These are phyloP conservation scores for Penicillium flavigenum DNA, from an alignment of 495 filamentous ascomycete genomes.

Conservation along the genomic window DNA sequence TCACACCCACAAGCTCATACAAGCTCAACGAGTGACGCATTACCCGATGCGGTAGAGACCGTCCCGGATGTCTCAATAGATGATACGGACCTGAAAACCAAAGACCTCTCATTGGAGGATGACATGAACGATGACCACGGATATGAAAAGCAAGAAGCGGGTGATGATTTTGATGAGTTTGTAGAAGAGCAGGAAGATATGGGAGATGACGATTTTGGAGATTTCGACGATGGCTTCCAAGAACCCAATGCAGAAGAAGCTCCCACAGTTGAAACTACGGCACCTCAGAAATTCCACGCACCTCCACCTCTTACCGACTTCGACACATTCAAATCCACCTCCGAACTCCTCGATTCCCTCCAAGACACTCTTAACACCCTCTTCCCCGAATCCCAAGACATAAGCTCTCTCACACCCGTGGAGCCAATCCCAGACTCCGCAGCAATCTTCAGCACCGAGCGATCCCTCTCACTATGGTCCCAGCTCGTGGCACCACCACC, in stretches of 20 bases:
- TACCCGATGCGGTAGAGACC: conserved; percentile 50
- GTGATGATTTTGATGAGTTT: conserved; percentile 95
- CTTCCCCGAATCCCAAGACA: conserved; percentile 51
- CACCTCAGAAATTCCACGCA: conserved; percentile 43
- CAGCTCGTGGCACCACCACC: conserved; percentile 94
- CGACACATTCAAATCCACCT: conserved; percentile 55
- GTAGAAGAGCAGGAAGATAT: conserved; percentile 73
- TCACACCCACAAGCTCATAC: conserved; percentile 42
- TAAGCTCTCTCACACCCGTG: conserved; percentile 41
- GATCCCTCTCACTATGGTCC: conserved; percentile 88
- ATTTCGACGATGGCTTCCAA: conserved; percentile 88
- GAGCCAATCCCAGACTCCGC: conserved; percentile 45
- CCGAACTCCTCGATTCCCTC: conserved; percentile 45
- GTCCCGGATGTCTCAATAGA: conserved; percentile 41
- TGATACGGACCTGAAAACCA: conserved; percentile 35
- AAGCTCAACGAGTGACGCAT: conserved; percentile 46
- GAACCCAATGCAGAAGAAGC: conserved; percentile 52
- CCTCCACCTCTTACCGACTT: conserved; percentile 73
- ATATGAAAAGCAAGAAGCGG: conserved; percentile 38
- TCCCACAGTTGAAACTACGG: conserved; percentile 14
- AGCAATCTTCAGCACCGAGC: conserved; percentile 56
- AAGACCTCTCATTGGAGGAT: conserved; percentile 18
- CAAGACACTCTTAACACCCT: conserved; percentile 54
- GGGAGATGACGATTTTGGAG: conserved; percentile 72
- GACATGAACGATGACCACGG: conserved; percentile 37